phyloP scores from a whole-genome alignment of 2,329 filamentous ascomycete species.

The Stagonosporopsis chrysanthemi region DNA sequence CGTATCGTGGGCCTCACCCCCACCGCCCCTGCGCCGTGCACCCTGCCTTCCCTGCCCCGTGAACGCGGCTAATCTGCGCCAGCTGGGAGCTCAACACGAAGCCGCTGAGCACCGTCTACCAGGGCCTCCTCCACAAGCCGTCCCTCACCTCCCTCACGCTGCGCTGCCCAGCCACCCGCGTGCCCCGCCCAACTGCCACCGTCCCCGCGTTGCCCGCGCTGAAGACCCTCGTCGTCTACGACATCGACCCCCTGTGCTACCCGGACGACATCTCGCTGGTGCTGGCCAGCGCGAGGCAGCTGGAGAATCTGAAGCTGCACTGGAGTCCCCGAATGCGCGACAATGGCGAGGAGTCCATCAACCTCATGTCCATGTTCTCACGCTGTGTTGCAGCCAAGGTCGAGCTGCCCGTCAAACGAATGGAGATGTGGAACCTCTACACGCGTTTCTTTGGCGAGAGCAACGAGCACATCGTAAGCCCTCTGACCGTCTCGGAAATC shows the following conservation, averaged over 20 bases:
- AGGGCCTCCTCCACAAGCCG: slow-evolving; percentile 60
- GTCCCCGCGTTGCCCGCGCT: slow-evolving; percentile 66
- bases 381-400: slow-evolving; percentile 59
- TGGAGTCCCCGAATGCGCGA: slow-evolving; percentile 69
- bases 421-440: slow-evolving; percentile 66
- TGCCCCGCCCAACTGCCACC: slow-evolving; percentile 63
- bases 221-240: slow-evolving; percentile 60
- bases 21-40: no score
- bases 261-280: slow-evolving; percentile 68
- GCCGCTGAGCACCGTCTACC: slow-evolving; percentile 65
- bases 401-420: slow-evolving; percentile 56
- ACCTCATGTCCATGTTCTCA: slow-evolving; percentile 63
- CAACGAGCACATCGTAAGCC: slow-evolving; percentile 56
- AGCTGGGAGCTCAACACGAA: slow-evolving; percentile 69
- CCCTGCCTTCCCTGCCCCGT: no score
- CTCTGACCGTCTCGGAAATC: slow-evolving; percentile 54
- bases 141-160: slow-evolving; percentile 63
- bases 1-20: slow-evolving; percentile 22
- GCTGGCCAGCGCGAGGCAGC: slow-evolving; percentile 60
- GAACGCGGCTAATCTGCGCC: slow-evolving; percentile 26
- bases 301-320: slow-evolving; percentile 64
- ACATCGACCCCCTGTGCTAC: slow-evolving; percentile 70
- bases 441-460: slow-evolving; percentile 58
- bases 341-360: slow-evolving; percentile 64
- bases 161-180: slow-evolving; percentile 62